phyloP scores from a whole-genome alignment of 1,284 basidiomycete genomes.

The Trichosporon asahii region DNA sequence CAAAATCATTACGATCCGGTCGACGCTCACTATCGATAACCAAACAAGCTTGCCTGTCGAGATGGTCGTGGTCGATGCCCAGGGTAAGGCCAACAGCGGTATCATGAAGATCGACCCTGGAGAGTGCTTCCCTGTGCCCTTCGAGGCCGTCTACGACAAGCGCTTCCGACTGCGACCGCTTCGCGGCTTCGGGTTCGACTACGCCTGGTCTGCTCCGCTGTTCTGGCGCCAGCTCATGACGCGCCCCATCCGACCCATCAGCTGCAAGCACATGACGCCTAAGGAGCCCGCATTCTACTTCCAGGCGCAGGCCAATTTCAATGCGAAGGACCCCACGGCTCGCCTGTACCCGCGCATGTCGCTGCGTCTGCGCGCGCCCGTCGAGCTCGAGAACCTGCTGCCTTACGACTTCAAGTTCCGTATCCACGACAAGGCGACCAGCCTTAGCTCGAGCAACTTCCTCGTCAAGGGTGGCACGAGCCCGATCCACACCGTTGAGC shows the following conservation, averaged over 20 bases:
- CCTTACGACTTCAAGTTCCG: conserved; percentile 95
- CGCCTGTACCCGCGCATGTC: conserved; percentile 82
- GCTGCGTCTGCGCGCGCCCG: conserved; percentile 84
- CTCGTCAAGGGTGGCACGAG: conserved; percentile 89
- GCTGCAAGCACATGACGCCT: conserved; percentile 76
- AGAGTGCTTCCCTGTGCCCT: conserved; percentile 83
- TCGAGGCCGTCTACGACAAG: conserved; percentile 82
- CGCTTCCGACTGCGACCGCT: conserved; percentile 87
- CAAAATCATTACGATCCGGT: conserved; percentile 91
- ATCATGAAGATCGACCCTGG: conserved; percentile 87
- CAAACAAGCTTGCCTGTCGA: conserved; percentile 89
- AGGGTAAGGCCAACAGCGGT: conserved; percentile 74
- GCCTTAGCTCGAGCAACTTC: conserved; percentile 79
- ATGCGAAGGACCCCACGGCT: conserved; percentile 61
- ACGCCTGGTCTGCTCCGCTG: conserved; percentile 81
- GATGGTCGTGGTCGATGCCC: conserved; percentile 80
- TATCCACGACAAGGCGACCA: conserved; percentile 92
- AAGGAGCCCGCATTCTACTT: conserved; percentile 91
- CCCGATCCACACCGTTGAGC: conserved; percentile 94
- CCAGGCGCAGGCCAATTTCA: conserved; percentile 85
- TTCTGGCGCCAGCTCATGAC: conserved; percentile 85
- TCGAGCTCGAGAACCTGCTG: conserved; percentile 93
- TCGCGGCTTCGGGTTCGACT: conserved; percentile 65
- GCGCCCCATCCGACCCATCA: conserved; percentile 74
- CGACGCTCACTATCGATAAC: conserved; percentile 91